Base-by-base conservation (phyloP, 305 asterid species). In the Withania somnifera region DNA sequence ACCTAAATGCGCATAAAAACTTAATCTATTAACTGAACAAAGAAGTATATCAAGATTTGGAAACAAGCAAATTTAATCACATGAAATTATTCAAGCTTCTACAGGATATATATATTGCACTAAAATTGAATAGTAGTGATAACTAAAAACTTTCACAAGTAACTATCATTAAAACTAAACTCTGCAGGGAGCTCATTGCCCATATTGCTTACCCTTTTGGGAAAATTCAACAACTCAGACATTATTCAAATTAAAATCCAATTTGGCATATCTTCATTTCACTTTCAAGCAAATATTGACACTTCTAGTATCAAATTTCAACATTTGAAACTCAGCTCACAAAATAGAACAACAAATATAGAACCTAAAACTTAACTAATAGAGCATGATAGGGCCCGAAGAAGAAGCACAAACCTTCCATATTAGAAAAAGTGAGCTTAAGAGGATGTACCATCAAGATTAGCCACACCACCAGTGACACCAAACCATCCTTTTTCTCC, bases 391-490 rank as follows among this genome's bases (percentile, higher is more conserved):
- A 42, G 42, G 15, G 42, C 26, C 79, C 36, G 36, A 80, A 32
- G 30, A 83, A 34, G 3, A 78, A 9, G 75, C 38, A 83, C 34
- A 69, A 56, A 93, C 98, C 98, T 91, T 94, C 98, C 94, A 92
- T 87, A 87, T 95, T 95, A 80, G 98, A 98, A 90, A 47, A 85
- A 87, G 92, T 88, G 84, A 87, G 88, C 79, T 81, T 86, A 80
- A 90, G 80, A 30, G 86, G 91, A 86, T 80, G 87, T 85, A 88
- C 80, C 89, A 86, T 85, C 90, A 91, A 84, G 88, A 94, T 90
- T 88, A 95, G 82, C 93, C 92, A 92, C 81, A 88, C 86, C 82
- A 88, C 57, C 84, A 90, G 30, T 11, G 88, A 71, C 81, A 82
- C 82, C 87, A 88, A 17, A 14, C 81, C 89, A 81, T 86, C 87